phyloP scores from a whole-genome alignment of 2,329 filamentous ascomycete species.

The Aspergillus transmontanensis region DNA sequence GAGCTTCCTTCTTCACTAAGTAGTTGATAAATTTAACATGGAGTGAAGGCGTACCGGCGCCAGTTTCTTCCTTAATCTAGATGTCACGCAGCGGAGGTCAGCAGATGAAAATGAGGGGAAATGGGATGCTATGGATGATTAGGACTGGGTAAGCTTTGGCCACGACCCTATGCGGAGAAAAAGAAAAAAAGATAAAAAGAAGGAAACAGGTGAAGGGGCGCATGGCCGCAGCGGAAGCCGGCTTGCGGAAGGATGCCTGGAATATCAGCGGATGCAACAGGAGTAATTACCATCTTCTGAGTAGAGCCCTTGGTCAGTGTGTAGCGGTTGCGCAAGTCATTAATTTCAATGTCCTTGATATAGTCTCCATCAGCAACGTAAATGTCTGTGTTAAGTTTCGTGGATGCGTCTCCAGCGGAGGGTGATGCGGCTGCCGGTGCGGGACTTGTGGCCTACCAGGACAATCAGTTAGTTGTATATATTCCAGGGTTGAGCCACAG shows the following conservation, averaged over 20 bases:
- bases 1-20: constrained; percentile 60
- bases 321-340: constrained; percentile 95
- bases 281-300: constrained; percentile 99
- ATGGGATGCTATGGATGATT: constrained; percentile 57
- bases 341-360: constrained; percentile 99
- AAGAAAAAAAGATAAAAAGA: constrained; percentile 31
- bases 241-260: constrained; percentile 48
- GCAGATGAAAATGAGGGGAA: constrained; percentile 81
- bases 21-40: constrained; percentile 47
- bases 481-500: not conserved
- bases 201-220: constrained; percentile 38
- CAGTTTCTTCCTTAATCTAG: constrained; percentile 99
- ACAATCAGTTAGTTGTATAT: not conserved
- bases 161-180: constrained; percentile 54
- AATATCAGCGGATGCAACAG: constrained; percentile 70
- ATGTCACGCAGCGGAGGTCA: constrained; percentile 85
- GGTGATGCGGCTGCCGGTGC: constrained; percentile 59
- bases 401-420: constrained; percentile 49
- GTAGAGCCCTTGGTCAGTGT: constrained; percentile 95
- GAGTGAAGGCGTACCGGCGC: constrained; percentile 84
- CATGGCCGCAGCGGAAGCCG: constrained; percentile 39
- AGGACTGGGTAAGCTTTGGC: constrained; percentile 70
- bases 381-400: constrained; percentile 78
- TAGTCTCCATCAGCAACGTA: constrained; percentile 97
- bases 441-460: constrained; percentile 49